Base-by-base conservation (phyloP, 73 alveolate species). In the Diophrys appendiculata region DNA sequence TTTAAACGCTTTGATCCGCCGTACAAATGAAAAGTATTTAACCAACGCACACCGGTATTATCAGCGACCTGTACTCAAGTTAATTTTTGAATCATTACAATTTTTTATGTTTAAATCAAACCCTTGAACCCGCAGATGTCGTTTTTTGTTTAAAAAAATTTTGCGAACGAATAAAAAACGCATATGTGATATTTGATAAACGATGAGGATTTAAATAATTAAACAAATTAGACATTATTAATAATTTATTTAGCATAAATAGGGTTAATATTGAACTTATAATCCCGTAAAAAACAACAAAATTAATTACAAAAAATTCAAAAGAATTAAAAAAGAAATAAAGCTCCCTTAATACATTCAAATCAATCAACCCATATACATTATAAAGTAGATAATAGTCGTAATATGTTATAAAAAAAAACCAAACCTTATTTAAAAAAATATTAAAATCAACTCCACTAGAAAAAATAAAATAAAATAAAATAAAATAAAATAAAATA, bases 121-220 rank as follows among this genome's bases (percentile, higher is more conserved):
- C 60, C 60, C 18, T 5, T 26, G 72, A 60, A 5, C 72, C 72
- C 72, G 32, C 31, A 26, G 32, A 60, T n/a, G 72, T 60, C 14
- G 5, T 43, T 18, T 43, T 43, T 43, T 43, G 60, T 43, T 43
- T 43, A 43, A 43, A 43, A 43, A 43, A 5, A 43, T 43, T 43
- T 43, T 43, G 60, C 5, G 5, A 43, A 43, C 60, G 60, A 11
- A 43, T 11, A 18, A 43, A 43, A 43, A 43, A 43, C 5, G 18
- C 5, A 11, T 5, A 43, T 18, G 5, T 5, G n/a, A 60, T 23
- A 11, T 26, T 60, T 23, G 33, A 60, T 3, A 60, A 13, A 14
- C 8, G 13, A 60, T 26, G 2, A 23, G 5, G 2, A 23, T 23
- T 60, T n/a, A 60, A 14, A 60, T 11, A 60, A 60, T 60, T 52